Evolutionary conservation across 768 basidiomycete genomes (phyloP).

Genomic region (Leccinum boreale): DNA sequence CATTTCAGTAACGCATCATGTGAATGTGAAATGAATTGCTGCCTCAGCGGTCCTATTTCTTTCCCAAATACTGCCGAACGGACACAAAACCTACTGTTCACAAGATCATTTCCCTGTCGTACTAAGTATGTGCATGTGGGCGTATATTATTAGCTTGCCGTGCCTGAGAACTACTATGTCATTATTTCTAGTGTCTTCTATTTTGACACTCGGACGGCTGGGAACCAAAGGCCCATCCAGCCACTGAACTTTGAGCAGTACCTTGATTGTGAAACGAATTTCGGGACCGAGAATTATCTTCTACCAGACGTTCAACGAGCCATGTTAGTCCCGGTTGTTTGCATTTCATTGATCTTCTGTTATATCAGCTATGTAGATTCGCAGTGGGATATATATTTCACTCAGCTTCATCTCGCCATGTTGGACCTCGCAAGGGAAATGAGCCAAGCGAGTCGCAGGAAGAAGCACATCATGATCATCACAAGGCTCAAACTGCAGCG

Average conservation of each 20-base stretch:
- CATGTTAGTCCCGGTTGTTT: neutral
- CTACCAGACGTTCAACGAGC: neutral
- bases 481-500: neutral
- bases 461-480: neutral
- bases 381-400: neutral
- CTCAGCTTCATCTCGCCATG: neutral
- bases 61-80: neutral
- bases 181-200: neutral
- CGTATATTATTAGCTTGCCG: neutral
- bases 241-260: neutral
- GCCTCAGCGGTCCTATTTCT: neutral
- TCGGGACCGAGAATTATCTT: neutral
- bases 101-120: neutral
- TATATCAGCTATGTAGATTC: neutral
- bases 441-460: neutral
- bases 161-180: neutral
- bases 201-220: neutral
- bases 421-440: neutral
- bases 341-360: neutral
- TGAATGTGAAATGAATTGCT: neutral
- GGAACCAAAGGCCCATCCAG: neutral
- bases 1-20: neutral
- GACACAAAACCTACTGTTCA: neutral
- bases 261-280: neutral
- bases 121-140: neutral